These are phyloP conservation scores for Trichoderma harzianum DNA, from an alignment of 2,329 filamentous ascomycete species.

Conservation along the genomic window DNA sequence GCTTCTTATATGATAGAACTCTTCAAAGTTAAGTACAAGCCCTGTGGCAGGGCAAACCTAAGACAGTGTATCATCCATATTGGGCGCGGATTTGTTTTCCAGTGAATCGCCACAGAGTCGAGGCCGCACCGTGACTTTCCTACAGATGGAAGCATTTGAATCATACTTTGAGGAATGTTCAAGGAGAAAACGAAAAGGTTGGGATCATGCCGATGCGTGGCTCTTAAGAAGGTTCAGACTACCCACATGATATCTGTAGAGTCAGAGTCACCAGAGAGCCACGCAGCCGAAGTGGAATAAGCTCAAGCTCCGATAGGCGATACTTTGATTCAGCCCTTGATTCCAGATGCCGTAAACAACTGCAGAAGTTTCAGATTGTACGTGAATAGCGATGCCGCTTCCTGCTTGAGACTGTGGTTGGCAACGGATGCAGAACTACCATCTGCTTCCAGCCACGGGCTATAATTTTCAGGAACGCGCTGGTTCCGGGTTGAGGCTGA, in stretches of 20 bases:
- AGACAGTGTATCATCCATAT: constrained; percentile 3
- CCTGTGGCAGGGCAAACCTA: neutral
- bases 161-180: neutral
- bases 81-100: neutral
- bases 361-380: neutral
- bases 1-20: constrained; percentile 2
- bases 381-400: neutral
- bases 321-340: neutral
- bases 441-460: neutral
- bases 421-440: neutral
- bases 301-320: neutral
- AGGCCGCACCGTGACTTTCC: neutral
- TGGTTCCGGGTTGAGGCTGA: neutral
- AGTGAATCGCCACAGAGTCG: neutral
- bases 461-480: neutral
- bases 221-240: neutral
- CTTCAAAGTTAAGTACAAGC: neutral
- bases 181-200: neutral
- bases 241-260: neutral
- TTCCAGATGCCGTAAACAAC: neutral
- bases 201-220: neutral
- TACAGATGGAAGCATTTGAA: neutral
- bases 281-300: neutral
- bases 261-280: neutral
- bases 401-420: neutral